Conservation (phyloP, 1,139 yeast species). For the Scheffersomyces illinoinensis region DNA sequence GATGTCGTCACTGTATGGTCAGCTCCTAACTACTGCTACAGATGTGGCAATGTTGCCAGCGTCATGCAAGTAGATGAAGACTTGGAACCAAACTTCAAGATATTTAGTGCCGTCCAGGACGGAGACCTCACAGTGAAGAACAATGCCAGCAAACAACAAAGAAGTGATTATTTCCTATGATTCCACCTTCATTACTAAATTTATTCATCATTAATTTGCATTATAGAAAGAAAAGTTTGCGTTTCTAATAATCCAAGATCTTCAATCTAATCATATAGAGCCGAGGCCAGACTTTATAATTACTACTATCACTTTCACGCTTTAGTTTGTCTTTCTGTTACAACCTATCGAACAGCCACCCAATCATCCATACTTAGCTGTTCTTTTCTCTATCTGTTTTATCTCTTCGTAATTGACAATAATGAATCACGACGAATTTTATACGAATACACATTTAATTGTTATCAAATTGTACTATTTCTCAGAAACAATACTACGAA, state of each 20-base stretch:
- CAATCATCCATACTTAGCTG: background rate
- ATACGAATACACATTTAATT: background rate
- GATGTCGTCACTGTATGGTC: slow-evolving; percentile 98
- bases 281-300: background rate
- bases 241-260: background rate
- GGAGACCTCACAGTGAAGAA: slow-evolving; percentile 66
- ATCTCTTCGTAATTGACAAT: slow-evolving; percentile 8
- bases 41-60: slow-evolving; percentile 98
- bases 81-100: slow-evolving; percentile 84
- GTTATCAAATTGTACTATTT: background rate
- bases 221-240: background rate
- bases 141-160: slow-evolving; percentile 67
- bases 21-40: slow-evolving; percentile 96
- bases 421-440: slow-evolving; percentile 15
- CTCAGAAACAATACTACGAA: background rate
- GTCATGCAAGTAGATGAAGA: slow-evolving; percentile 94
- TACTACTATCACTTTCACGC: background rate
- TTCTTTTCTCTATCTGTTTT: background rate
- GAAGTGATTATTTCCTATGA: slow-evolving; percentile 82
- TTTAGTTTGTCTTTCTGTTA: background rate
- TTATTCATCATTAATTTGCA: background rate
- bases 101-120: slow-evolving; percentile 94
- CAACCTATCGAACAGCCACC: background rate
- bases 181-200: background rate
- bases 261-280: background rate